These are phyloP conservation scores for Boechera divaricarpa DNA, from an alignment of 345 rosid genomes.

Conservation along the genomic window DNA sequence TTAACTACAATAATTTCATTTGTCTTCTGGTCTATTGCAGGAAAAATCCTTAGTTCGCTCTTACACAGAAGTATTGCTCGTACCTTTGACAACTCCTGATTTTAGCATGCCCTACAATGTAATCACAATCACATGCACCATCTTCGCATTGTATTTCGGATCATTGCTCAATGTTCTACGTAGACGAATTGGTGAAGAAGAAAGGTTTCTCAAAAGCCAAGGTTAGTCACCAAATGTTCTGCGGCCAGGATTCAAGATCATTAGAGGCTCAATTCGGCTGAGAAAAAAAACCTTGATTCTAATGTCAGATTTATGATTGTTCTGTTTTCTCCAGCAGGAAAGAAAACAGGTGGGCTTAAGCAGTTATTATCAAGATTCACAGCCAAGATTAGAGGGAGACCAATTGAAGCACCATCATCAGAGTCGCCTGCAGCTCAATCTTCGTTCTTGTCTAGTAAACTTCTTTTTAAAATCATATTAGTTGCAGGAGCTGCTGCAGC, in stretches of 20 bases:
- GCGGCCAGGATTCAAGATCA: not conserved
- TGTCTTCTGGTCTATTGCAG: conserved; percentile 54
- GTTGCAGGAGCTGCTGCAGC: conserved; percentile 68
- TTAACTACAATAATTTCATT: not conserved
- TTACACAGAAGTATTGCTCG: conserved; percentile 91
- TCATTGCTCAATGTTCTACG: conserved; percentile 85
- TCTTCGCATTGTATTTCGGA: conserved; percentile 88
- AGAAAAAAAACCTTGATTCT: not conserved
- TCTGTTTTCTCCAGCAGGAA: conserved; percentile 55
- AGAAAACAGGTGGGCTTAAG: conserved; percentile 49
- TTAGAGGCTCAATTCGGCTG: not conserved
- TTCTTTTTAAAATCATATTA: conserved; percentile 58
- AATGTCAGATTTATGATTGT: conserved; percentile 6
- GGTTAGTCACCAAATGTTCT: conserved; percentile 51
- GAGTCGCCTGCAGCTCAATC: conserved; percentile 35
- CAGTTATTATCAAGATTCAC: conserved; percentile 54
- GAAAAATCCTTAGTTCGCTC: conserved; percentile 63
- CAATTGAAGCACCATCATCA: conserved; percentile 43
- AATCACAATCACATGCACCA: conserved; percentile 91
- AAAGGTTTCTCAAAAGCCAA: conserved; percentile 67
- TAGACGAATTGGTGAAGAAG: conserved; percentile 78
- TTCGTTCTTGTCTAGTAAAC: conserved; percentile 52
- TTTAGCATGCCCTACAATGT: conserved; percentile 99
- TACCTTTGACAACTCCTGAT: conserved; percentile 95
- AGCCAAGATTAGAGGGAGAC: conserved; percentile 68